Conservation (phyloP, 805 yeast species). For the Lipomyces sp. region DNA sequence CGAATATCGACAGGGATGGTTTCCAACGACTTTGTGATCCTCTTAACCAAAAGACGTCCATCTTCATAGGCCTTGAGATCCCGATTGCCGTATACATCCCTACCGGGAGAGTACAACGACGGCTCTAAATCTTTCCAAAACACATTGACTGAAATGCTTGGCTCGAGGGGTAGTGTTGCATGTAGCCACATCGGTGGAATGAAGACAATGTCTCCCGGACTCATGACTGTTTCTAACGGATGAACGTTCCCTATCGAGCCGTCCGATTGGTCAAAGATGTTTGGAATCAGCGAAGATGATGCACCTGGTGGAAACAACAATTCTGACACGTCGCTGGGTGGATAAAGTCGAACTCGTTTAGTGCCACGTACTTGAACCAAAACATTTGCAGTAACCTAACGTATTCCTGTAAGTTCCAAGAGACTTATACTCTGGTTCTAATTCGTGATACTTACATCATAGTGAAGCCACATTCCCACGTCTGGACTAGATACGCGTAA, state of each 20-base stretch:
- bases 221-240: conserved; percentile 44
- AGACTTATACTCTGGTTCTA: neutral
- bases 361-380: conserved; percentile 47
- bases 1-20: conserved; percentile 42
- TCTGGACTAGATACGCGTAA: conserved; percentile 46
- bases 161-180: conserved; percentile 44
- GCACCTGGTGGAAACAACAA: conserved; percentile 45
- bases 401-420: neutral
- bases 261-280: conserved; percentile 41
- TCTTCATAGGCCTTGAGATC: conserved; percentile 46
- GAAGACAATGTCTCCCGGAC: conserved; percentile 48
- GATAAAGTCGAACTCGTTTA: conserved; percentile 46
- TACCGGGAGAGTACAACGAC: conserved; percentile 43
- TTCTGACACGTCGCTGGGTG: conserved; percentile 44
- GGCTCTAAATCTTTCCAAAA: conserved; percentile 47
- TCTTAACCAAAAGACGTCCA: conserved; percentile 41
- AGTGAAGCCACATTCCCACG: conserved; percentile 48
- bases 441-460: conserved; percentile 40
- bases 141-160: conserved; percentile 46
- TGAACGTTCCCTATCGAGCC: conserved; percentile 33
- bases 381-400: conserved; percentile 44
- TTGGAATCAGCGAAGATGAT: conserved; percentile 45
- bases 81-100: conserved; percentile 48
- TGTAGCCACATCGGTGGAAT: conserved; percentile 50
- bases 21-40: conserved; percentile 40